Percentiles rank a stretch among this genome's conserved stretches.
Conservation (phyloP, 306 rosid species). For the Macrotyloma uniflorum region DNA sequence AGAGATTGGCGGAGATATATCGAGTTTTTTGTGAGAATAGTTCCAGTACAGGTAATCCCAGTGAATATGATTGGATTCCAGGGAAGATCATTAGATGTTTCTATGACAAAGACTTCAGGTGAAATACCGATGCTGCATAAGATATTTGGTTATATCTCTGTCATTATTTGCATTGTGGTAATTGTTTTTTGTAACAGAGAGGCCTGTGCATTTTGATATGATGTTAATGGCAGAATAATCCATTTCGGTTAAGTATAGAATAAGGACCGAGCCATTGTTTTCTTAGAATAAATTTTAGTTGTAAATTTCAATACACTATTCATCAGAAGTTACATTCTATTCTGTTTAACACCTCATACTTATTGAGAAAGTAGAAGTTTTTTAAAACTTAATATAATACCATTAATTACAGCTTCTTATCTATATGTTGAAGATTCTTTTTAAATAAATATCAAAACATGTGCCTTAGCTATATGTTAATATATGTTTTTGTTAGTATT, state of each 20-base stretch:
- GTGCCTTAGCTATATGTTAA: neutral
- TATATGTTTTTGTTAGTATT: neutral
- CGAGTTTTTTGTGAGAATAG: conserved; percentile 63
- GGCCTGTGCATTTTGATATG: neutral
- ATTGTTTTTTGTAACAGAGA: neutral
- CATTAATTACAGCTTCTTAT: neutral
- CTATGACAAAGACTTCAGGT: conserved; percentile 97
- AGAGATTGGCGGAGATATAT: conserved; percentile 86
- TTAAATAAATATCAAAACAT: neutral
- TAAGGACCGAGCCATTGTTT: neutral
- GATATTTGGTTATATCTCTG: neutral
- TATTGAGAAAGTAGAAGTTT: neutral
- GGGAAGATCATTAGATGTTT: conserved; percentile 93
- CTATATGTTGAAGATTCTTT: neutral
- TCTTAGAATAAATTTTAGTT: neutral
- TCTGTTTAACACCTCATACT: neutral
- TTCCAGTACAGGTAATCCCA: conserved; percentile 50
- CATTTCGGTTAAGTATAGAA: conserved; percentile 12
- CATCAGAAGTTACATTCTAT: neutral
- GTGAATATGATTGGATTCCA: conserved; percentile 82
- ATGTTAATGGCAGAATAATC: neutral
- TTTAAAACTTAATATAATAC: neutral
- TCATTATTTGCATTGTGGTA: conserved; percentile 28
- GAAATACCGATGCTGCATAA: conserved; percentile 34
- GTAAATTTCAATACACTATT: neutral